phyloP scores from a whole-genome alignment of 805 yeast species.

The Candida boleticola region DNA sequence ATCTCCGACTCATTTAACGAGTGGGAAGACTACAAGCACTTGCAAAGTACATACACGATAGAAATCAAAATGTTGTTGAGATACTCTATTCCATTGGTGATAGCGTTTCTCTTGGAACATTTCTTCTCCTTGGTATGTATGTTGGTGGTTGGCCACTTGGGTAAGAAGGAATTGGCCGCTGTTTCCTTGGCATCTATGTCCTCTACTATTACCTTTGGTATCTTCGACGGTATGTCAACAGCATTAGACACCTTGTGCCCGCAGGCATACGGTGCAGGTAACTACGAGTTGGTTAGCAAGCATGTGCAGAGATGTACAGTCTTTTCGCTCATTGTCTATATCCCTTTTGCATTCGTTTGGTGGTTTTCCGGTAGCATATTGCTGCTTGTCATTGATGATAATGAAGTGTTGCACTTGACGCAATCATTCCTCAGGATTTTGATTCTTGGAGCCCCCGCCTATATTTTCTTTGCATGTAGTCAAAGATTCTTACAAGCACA shows the following conservation, averaged over 20 bases:
- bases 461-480: conserved; percentile 40
- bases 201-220: conserved; percentile 42
- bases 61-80: conserved; percentile 29
- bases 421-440: conserved; percentile 32
- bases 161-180: conserved; percentile 44
- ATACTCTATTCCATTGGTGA: conserved; percentile 38
- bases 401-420: conserved; percentile 35
- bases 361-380: conserved; percentile 34
- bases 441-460: conserved; percentile 41
- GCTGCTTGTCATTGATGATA: conserved; percentile 28
- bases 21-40: conserved; percentile 31
- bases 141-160: conserved; percentile 45
- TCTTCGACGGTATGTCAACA: conserved; percentile 47
- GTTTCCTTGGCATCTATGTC: conserved; percentile 46
- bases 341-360: conserved; percentile 42
- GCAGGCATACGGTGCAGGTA: conserved; percentile 45
- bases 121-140: conserved; percentile 42
- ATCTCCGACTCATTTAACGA: conserved; percentile 12
- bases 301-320: conserved; percentile 39
- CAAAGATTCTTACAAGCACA: conserved; percentile 45
- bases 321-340: conserved; percentile 30
- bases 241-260: conserved; percentile 46
- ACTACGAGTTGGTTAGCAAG: conserved; percentile 33
- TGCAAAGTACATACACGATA: conserved; percentile 23
- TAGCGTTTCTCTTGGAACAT: conserved; percentile 44